Evolutionary conservation across 164 flowering plant species (phyloP).

Genomic region (Litsea cubeba): DNA sequence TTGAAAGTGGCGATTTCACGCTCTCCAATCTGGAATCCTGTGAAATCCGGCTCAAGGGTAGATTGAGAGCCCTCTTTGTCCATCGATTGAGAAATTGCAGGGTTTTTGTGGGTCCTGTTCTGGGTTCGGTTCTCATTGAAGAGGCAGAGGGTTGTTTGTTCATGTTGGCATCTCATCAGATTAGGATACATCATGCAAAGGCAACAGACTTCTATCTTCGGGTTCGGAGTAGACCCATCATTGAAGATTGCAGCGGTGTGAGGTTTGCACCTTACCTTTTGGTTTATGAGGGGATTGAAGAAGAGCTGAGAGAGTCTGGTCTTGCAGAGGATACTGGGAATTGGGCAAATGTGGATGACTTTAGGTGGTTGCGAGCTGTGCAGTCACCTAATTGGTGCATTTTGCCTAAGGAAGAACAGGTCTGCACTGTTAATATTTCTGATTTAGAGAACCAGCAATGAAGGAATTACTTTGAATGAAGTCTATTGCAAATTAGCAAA

Average conservation of each 20-base stretch:
- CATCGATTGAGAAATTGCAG: conserved; percentile 55
- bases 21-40: conserved; percentile 62
- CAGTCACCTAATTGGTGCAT: conserved; percentile 91
- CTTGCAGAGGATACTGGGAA: conserved; percentile 77
- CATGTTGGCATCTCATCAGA: conserved; percentile 87
- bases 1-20: conserved; percentile 61
- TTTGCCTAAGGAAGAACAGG: conserved; percentile 63
- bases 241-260: conserved; percentile 66
- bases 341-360: conserved; percentile 93
- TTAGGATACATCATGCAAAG: conserved; percentile 72
- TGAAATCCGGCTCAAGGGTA: conserved; percentile 59
- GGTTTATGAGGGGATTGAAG: conserved; percentile 62
- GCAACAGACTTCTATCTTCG: conserved; percentile 70
- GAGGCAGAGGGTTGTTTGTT: conserved; percentile 66
- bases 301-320: conserved; percentile 52
- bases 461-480: neutral
- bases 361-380: conserved; percentile 76
- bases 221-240: conserved; percentile 80
- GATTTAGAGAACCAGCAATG: conserved; percentile 10
- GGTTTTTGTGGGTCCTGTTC: conserved; percentile 70
- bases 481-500: no score
- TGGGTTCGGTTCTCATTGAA: conserved; percentile 76
- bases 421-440: conserved; percentile 29
- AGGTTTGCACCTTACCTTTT: conserved; percentile 81
- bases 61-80: conserved; percentile 57